Conservation (phyloP, 2,329 filamentous ascomycete species). For the Teratosphaeria gauchensis region DNA sequence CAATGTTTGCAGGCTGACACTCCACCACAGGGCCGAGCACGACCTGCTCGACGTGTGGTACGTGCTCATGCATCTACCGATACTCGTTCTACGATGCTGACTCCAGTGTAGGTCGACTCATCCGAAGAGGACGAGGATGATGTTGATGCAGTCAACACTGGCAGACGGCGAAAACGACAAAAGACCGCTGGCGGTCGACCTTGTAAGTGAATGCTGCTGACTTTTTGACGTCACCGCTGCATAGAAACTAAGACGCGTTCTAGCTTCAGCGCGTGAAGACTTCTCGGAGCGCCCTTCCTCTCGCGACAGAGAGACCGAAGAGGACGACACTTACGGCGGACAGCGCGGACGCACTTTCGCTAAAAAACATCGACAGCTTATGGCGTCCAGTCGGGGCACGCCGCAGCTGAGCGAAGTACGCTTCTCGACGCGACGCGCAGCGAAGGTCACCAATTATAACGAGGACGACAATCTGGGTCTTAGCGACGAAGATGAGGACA, state of each 20-base stretch:
- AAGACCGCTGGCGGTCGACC: slow-evolving; percentile 55
- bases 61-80: slow-evolving; percentile 17
- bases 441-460: slow-evolving; percentile 61
- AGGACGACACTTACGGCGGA: slow-evolving; percentile 62
- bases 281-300: slow-evolving; percentile 34
- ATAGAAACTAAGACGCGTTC: slow-evolving; percentile 31
- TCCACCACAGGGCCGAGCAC: slow-evolving; percentile 45
- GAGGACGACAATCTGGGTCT: slow-evolving; percentile 54
- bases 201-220: slow-evolving; percentile 39
- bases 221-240: slow-evolving; percentile 24
- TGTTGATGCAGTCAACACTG: slow-evolving; percentile 62
- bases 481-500: slow-evolving; percentile 47
- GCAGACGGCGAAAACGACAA: slow-evolving; percentile 52
- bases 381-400: slow-evolving; percentile 51
- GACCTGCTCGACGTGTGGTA: slow-evolving; percentile 53
- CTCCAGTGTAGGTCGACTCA: slow-evolving; percentile 44
- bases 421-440: slow-evolving; percentile 80
- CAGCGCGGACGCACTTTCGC: slow-evolving; percentile 55
- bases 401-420: slow-evolving; percentile 70
- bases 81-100: slow-evolving; percentile 3
- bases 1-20: slow-evolving; percentile 25
- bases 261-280: slow-evolving; percentile 20
- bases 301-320: slow-evolving; percentile 50
- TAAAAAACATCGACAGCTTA: slow-evolving; percentile 66
- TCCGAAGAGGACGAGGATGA: slow-evolving; percentile 54